Conservation (phyloP, 306 rosid genomes). For the Mucuna pruriens region DNA sequence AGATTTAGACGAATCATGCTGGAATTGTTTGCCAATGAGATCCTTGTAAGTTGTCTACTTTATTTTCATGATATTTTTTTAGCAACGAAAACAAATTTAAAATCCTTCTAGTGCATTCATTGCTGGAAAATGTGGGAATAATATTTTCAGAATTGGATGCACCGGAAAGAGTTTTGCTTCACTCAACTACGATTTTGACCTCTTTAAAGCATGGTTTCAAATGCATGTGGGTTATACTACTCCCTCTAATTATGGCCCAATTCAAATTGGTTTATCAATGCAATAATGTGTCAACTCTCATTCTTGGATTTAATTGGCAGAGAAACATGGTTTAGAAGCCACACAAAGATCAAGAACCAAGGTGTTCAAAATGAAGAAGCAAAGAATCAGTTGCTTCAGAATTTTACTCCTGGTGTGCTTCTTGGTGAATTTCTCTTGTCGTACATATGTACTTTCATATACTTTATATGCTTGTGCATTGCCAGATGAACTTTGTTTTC, state of each 20-base stretch:
- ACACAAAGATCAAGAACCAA: constrained; percentile 1
- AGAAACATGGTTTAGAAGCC: background rate
- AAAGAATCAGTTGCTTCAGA: background rate
- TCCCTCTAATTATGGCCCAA: background rate
- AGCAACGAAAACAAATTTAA: too few species aligned
- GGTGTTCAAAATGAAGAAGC: background rate
- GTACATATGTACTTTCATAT: background rate
- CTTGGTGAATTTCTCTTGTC: background rate
- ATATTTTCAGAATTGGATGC: constrained; percentile 38
- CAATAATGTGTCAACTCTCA: background rate
- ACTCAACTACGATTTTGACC: background rate
- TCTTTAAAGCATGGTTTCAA: background rate
- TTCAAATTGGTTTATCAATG: background rate
- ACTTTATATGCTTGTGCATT: background rate
- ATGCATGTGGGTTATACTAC: background rate
- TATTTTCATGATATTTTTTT: too few species aligned
- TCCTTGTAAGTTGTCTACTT: background rate
- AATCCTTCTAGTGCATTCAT: too few species aligned
- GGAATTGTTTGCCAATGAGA: background rate
- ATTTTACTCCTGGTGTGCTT: constrained; percentile 13
- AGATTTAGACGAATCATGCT: too few species aligned
- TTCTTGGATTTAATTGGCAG: constrained; percentile 12
- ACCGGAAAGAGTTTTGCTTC: constrained; percentile 40
- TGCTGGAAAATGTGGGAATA: background rate
- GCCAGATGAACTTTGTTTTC: background rate